Evolutionary conservation across 805 yeast genomes (phyloP).

Genomic region (Ogataea methanolica): DNA sequence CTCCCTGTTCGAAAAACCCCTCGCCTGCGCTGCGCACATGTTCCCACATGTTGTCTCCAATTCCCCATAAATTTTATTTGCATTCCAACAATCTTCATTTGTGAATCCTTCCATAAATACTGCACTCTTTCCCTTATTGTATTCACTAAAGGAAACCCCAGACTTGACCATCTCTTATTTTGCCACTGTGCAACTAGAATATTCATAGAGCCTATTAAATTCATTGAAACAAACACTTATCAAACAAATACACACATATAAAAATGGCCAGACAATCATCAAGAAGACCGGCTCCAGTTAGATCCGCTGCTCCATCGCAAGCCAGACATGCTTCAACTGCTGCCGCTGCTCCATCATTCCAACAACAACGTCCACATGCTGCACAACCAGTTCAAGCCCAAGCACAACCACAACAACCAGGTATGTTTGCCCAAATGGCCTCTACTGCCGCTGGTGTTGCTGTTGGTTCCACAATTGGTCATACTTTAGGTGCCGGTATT

Average conservation of each 20-base stretch:
- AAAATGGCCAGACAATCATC: constrained; percentile 33
- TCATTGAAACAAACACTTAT: neutral
- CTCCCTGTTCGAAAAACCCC: too few relatives aligned
- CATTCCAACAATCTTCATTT: too few relatives aligned
- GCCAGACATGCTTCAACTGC: constrained; percentile 74
- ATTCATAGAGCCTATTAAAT: too few relatives aligned
- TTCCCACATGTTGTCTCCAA: too few relatives aligned
- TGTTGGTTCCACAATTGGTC: constrained; percentile 96
- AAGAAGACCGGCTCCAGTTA: constrained; percentile 40
- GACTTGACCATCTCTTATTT: too few relatives aligned
- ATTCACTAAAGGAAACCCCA: too few relatives aligned
- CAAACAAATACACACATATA: constrained; percentile 2
- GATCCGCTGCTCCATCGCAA: constrained; percentile 34
- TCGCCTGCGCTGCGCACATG: too few relatives aligned
- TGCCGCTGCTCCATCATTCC: constrained; percentile 54
- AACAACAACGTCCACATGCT: constrained; percentile 43
- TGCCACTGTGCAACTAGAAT: too few relatives aligned
- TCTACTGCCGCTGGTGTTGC: constrained; percentile 99
- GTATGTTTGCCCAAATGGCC: constrained; percentile 95
- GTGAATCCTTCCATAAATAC: too few relatives aligned
- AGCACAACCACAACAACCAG: constrained; percentile 63
- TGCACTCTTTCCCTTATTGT: too few relatives aligned
- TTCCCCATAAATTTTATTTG: too few relatives aligned
- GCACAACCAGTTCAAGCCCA: constrained; percentile 47
- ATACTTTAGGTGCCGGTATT: constrained; percentile 92